Conservation (phyloP, 2,329 filamentous ascomycete species). For the Apiospora rasikravindrae region DNA sequence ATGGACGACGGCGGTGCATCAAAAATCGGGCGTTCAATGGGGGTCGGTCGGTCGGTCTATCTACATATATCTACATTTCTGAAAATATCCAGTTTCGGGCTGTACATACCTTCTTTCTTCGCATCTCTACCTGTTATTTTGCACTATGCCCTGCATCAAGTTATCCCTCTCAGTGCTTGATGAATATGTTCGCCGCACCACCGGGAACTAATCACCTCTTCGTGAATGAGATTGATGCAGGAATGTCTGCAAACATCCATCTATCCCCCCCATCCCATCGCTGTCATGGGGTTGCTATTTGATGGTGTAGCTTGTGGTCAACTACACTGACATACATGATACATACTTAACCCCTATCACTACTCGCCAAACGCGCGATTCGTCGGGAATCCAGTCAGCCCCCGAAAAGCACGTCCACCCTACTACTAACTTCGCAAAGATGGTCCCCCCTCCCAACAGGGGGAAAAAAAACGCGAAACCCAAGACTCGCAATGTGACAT, state of each 20-base stretch:
- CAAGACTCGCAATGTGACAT: neutral
- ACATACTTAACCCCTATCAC: neutral
- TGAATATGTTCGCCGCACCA: no score
- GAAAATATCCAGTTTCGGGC: neutral
- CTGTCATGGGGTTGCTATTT: neutral
- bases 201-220: neutral
- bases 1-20: conserved; percentile 13
- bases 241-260: neutral
- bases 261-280: neutral
- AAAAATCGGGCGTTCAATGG: conserved; percentile 14
- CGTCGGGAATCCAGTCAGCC: neutral
- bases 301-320: no score
- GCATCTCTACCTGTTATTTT: neutral
- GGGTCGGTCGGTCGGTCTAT: neutral
- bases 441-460: no score
- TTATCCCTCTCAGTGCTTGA: neutral
- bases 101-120: neutral
- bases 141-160: neutral
- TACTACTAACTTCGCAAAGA: neutral
- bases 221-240: neutral
- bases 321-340: neutral
- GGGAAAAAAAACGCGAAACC: neutral
- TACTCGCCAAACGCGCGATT: neutral
- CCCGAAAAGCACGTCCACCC: neutral
- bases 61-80: neutral